These are phyloP conservation scores for Rhizoclosmatium sp. DNA, from an alignment of 192 early-diverging fungal genomes.

Conservation along the genomic window DNA sequence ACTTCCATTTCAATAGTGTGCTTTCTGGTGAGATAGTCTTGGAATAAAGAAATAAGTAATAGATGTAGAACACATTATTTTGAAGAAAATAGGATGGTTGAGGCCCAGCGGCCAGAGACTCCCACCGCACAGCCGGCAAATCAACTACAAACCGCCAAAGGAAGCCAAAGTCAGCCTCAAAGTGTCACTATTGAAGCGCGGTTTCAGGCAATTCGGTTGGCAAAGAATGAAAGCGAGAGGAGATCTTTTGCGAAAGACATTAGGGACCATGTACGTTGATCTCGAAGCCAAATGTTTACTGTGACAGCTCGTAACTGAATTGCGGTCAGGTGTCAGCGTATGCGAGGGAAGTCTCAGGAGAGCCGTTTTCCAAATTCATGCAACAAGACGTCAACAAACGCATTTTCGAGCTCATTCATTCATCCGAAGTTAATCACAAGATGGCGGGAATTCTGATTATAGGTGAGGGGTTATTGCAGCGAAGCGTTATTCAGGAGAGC, in stretches of 20 bases:
- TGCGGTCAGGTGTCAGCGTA: constrained; percentile 53
- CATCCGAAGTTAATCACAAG: constrained; percentile 78
- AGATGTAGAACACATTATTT: too few species aligned
- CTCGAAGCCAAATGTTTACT: background rate
- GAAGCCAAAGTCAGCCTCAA: background rate
- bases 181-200: constrained; percentile 21
- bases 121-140: background rate
- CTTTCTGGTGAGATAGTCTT: too few species aligned
- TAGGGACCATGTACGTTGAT: constrained; percentile 15
- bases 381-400: constrained; percentile 77
- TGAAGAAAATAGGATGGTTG: background rate
- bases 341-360: constrained; percentile 75
- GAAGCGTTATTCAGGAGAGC: background rate
- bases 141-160: background rate
- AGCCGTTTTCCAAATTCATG: constrained; percentile 76
- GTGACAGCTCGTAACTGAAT: background rate
- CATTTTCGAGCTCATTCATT: constrained; percentile 82
- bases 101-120: background rate
- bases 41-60: too few species aligned
- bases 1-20: too few species aligned
- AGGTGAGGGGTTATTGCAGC: constrained; percentile 53
- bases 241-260: constrained; percentile 17
- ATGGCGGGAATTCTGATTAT: constrained; percentile 83
- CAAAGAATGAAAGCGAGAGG: constrained; percentile 19
- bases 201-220: constrained; percentile 5